Evolutionary conservation across 176 grass and related monocot genomes (phyloP), one percentile per base, ranked within the genome.

Genomic region (Cenchrus fungigraminus): DNA sequence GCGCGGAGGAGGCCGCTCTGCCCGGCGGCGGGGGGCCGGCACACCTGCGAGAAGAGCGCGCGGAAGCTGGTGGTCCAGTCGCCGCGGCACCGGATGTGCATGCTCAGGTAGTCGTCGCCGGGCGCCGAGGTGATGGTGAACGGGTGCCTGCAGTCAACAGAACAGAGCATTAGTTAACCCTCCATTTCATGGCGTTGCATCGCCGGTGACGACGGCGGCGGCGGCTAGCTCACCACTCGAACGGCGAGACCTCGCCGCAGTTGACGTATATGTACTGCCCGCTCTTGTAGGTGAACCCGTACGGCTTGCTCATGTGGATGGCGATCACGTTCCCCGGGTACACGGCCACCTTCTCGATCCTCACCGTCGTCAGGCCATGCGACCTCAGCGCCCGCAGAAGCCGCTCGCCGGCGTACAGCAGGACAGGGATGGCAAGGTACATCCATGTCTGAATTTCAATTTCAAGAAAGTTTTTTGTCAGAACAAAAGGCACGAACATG

Each of bases 41-140:
- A 99, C 0, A 85, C 89, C 93, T 98, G 87, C 50, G 93, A 87
- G 85, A 99, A 96, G 16, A 92, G 69, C 14, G 78, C 69, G 44
- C 86, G 85, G 67, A 99, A 92, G 73, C 79, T 86, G 4, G 87
- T 82, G 1, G 97, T 99, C 97, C 97, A 99, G 78, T 99, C 93
- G 43, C 93, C 97, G 47, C 91, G 82, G 78, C 91, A 92, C 13
- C 97, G 88, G 84, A 99, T 96, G 74, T 99, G 97, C 80, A 99
- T 91, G 86, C 97, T 98, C 10, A 98, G 89, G 86, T 98, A 85
- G 74, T 89, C 86, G 67, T 98, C 97, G 19, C 88, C 91, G 0
- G 97, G 97, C 34, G 97, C 97, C 2, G 97, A 98, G 40, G 97
- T 98, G 80, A 98, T 95, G 83, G 97, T 92, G 88, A 98, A 98